Base-by-base conservation (phyloP, 2,329 filamentous ascomycete genomes). In the Clonostachys rosea region DNA sequence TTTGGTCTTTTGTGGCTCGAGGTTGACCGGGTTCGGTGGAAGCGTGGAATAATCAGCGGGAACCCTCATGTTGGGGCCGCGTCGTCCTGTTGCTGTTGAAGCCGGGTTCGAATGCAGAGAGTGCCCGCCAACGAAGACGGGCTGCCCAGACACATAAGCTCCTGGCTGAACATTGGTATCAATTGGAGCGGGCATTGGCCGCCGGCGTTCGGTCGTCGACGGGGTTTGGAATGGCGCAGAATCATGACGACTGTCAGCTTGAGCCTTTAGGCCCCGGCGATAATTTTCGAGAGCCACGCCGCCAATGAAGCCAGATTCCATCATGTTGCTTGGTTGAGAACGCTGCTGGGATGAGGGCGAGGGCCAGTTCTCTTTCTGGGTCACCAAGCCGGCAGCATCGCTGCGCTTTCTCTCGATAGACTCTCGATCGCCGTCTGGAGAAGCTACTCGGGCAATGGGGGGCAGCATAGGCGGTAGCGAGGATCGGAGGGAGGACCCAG, bases 261-360 rank as follows among this genome's bases (percentile, higher is more conserved):
- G 42, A 16, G 17, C 42, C 30, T 43, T 18, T n/a, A 39, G 36
- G 36, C 17, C 36, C 14, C 36, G 36, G 17, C 36, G 36, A 42
- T 75, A 74, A 42, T 81, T 79, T 52, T 69, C 65, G 49, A 81
- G 59, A 5, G 78, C 76, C 12, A 78, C 60, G 4, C 79, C 79
- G 14, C 79, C 78, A 44, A 82, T 74, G 54, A 82, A 82, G 12
- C 73, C 67, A 2, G 69, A 67, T 20, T 68, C 64, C 7, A 60
- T 59, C 47, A 60, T 63, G 44, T 61, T 68, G 45, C 70, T 62
- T 5, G 61, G 59, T 33, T 56, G 60, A 34, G 63, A 58, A 45
- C 63, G 61, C 40, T 54, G 59, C 57, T 54, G 49, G 45, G 53
- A 63, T 41, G 54, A 57, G 9, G 24, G 24, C 24, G 24, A 30